Conservation (phyloP, 495 filamentous ascomycete genomes). For the Tuber calosporum region DNA sequence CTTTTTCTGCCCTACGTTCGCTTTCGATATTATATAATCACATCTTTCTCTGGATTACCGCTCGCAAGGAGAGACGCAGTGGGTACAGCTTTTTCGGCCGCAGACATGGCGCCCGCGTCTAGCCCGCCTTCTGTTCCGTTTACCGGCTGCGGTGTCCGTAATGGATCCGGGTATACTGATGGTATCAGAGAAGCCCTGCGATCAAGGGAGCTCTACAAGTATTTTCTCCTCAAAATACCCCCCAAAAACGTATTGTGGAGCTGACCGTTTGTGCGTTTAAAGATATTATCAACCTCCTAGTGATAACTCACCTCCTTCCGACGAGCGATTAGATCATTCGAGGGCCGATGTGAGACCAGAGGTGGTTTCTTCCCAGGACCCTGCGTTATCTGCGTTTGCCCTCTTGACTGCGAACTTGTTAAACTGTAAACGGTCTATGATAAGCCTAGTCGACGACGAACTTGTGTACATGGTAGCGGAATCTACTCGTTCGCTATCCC, state of each 20-base stretch:
- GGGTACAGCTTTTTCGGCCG: not conserved
- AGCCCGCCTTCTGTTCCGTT: not conserved
- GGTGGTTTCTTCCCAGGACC: conserved; percentile 45
- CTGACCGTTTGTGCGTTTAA: conserved; percentile 4
- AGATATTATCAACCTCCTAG: conserved; percentile 34
- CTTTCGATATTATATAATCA: not conserved
- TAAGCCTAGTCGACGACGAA: conserved; percentile 56
- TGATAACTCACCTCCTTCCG: not conserved
- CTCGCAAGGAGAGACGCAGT: not conserved
- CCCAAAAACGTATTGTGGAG: not conserved
- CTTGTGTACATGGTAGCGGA: conserved; percentile 59
- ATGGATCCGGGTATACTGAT: conserved; percentile 11
- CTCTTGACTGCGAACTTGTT: conserved; percentile 55
- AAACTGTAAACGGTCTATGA: conserved; percentile 50
- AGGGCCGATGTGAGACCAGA: not conserved
- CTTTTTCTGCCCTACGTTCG: not conserved
- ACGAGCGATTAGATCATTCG: not conserved
- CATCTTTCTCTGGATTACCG: not conserved
- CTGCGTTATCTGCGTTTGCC: conserved; percentile 57
- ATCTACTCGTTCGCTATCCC: conserved; percentile 51
- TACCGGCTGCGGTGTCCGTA: not conserved
- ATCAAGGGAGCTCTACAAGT: conserved; percentile 43
- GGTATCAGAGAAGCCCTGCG: conserved; percentile 16
- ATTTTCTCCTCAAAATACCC: conserved; percentile 6
- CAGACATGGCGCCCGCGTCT: not conserved